Base-by-base conservation (phyloP, 805 yeast species). In the Ascoidea tarda region DNA sequence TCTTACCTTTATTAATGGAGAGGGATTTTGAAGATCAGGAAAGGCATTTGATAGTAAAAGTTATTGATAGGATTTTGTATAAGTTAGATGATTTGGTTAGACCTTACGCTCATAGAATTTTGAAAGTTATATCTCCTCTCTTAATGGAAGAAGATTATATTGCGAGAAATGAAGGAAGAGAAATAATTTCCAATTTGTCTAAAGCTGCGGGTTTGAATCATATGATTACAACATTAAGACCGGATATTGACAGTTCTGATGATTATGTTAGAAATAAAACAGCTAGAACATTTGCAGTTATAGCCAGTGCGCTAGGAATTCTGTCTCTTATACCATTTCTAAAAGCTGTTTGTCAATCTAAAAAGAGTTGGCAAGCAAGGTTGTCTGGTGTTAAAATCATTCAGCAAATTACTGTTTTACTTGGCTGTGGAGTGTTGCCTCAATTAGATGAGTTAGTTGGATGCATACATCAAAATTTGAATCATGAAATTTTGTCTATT, bases 141-240 rank as follows among this genome's bases (percentile, higher is more conserved):
- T 69, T 90, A 45, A 76, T 86, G 6, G 96, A 89, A 61, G 89
- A 85, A 58, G 91, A 88, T 63, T 70, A 75, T 51, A 73, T 79
- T n/a, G 75, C 90, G 1, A 73, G 96, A 57, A 65, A 77, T 4
- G 93, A 87, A 62, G 93, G 96, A 1, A 72, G 86, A 49, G 96
- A 88, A 55, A 78, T 88, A 33, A 76, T 89, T 16, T 74, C 90
- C 0, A 82, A 78, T 55, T 67, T 91, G 21, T 71, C 96, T 3
- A 84, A 80, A 56, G 87, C 93, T 1, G 90, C 87, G 2, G 98
- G 98, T 0, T 66, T 90, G 42, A 76, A 89, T 0, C 81, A 79
- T 38, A 82, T 89, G 78, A 78, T 93, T n/a, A 72, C 87, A 1
- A 77, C 82, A 0, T 69, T 91, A 63, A 72, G 96, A 52, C 87